Percentiles rank a stretch among this genome's conserved stretches.
These are phyloP conservation scores for Exophiala aquamarina DNA, from an alignment of 2,329 filamentous ascomycete genomes.

Conservation along the genomic window DNA sequence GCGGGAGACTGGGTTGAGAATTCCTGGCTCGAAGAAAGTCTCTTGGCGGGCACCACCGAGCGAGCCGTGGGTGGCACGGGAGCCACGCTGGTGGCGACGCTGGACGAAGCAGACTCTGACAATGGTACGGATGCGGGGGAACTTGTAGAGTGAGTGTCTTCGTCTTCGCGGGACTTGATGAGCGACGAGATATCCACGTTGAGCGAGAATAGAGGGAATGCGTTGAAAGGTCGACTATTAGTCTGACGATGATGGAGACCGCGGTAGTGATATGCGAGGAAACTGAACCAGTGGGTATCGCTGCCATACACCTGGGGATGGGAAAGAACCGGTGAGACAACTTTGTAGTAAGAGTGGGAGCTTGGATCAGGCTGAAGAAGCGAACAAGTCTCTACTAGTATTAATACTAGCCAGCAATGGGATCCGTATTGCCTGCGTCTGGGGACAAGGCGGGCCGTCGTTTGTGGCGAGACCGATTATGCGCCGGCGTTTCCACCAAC, in stretches of 20 bases:
- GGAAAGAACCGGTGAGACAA: no score
- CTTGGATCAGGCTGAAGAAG: slow-evolving; percentile 14
- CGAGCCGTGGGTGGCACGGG: slow-evolving; percentile 23
- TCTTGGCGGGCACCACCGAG: slow-evolving; percentile 31
- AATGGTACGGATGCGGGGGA: slow-evolving; percentile 24
- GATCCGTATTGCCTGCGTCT: slow-evolving; percentile 3
- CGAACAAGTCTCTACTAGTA: slow-evolving; percentile 7
- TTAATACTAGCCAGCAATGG: slow-evolving; percentile 4
- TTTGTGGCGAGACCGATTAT: slow-evolving; percentile 12
- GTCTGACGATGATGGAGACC: slow-evolving; percentile 4
- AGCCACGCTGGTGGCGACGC: slow-evolving; percentile 23
- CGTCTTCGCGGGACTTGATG: slow-evolving; percentile 60
- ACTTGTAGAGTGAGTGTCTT: slow-evolving; percentile 25
- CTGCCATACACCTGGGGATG: no score
- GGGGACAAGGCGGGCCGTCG: slow-evolving; percentile 3
- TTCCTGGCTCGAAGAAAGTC: slow-evolving; percentile 38
- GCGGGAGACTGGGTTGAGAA: slow-evolving; percentile 63
- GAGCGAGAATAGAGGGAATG: slow-evolving; percentile 29
- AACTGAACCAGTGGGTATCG: no score
- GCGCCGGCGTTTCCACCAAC: slow-evolving; percentile 16
- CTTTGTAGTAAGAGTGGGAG: background rate
- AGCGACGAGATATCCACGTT: slow-evolving; percentile 95
- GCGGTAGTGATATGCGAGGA: no score
- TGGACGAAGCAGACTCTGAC: slow-evolving; percentile 23
- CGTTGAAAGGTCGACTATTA: slow-evolving; percentile 11